phyloP scores from a whole-genome alignment of 495 filamentous ascomycete species.

The Schizothecium vesticola region DNA sequence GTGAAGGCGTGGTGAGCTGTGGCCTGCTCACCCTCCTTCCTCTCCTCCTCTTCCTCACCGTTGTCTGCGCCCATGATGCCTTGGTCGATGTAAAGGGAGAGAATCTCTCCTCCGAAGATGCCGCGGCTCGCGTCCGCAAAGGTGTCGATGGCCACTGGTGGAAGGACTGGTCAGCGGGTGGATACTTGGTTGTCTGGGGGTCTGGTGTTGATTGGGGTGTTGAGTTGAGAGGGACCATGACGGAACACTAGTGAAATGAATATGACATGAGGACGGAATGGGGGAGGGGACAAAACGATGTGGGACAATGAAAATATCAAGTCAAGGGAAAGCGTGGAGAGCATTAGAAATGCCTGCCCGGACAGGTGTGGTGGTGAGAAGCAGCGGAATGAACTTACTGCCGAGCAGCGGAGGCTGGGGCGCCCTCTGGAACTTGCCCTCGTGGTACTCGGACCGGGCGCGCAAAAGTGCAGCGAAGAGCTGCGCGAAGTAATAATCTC shows the following conservation, averaged over 20 bases:
- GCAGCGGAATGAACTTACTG: not conserved
- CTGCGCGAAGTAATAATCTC: not conserved
- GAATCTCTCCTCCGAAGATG: not conserved
- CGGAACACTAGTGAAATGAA: not conserved
- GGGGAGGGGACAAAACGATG: not conserved
- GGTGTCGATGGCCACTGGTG: not conserved
- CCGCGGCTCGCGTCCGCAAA: not conserved
- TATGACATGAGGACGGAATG: not conserved
- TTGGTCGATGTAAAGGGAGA: not conserved
- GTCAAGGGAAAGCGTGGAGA: not conserved
- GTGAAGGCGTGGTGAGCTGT: not conserved
- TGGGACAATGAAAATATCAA: not conserved
- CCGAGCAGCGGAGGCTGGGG: not conserved
- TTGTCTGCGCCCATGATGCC: not conserved
- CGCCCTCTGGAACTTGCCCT: not conserved
- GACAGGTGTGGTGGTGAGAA: not conserved
- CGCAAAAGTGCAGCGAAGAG: not conserved
- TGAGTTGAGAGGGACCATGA: too few relatives aligned
- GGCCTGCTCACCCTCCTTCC: not conserved
- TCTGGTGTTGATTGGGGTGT: too few relatives aligned
- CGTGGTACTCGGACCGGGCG: not conserved
- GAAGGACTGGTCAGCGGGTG: not conserved
- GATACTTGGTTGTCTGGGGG: too few relatives aligned
- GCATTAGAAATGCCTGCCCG: not conserved
- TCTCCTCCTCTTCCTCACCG: too few relatives aligned